Evolutionary conservation across 148 eudicot genomes (phyloP), one percentile per base, ranked within the genome.

Genomic region (Silene latifolia): DNA sequence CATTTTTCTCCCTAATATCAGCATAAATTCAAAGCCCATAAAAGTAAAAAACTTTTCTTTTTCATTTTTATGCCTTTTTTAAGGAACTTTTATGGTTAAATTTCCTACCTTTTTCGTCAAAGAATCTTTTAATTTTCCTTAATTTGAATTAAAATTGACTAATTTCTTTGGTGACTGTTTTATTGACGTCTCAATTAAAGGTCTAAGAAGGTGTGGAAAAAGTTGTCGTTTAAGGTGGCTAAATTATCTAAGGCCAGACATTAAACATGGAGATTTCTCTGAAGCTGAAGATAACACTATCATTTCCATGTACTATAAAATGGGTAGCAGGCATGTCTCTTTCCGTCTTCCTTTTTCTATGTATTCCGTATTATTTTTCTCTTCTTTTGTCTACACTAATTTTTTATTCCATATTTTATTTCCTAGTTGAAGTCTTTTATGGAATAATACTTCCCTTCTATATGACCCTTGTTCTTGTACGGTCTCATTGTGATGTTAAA

Each of bases 151-250:
- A 39, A 39, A 39, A 39, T 0, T 39, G 44, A 39, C 44, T 39
- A 39, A 25, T 8, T 0, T 21, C 4, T 19, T 19, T 18, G 44
- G 44, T 39, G 11, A 68, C 72, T 46, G 57, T 68, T 68, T 21
- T 12, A 68, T 68, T 46, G 72, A 20, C 4, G 46, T 46, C 5
- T 47, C 11, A 32, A 87, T 32, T 4, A 32, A 27, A 27, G 95
- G 92, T 63, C 81, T 90, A 46, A 85, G 79, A 77, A 85, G 95
- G 18, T 90, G 95, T 25, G 95, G 95, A 20, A 89, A 89, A 79
- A 89, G 93, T 60, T 89, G 93, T 69, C 78, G 93, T 4, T 82
- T 89, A 73, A 82, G 95, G 66, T 90, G 95, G 95, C 86, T 90
- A 2, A 90, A 90, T 58, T 90, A 90, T 77, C 91, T 90, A 3